Percentiles rank a stretch among this genome's conserved stretches.
Evolutionary conservation across 306 rosid genomes (phyloP).

Genomic region (Lupinus albus): DNA sequence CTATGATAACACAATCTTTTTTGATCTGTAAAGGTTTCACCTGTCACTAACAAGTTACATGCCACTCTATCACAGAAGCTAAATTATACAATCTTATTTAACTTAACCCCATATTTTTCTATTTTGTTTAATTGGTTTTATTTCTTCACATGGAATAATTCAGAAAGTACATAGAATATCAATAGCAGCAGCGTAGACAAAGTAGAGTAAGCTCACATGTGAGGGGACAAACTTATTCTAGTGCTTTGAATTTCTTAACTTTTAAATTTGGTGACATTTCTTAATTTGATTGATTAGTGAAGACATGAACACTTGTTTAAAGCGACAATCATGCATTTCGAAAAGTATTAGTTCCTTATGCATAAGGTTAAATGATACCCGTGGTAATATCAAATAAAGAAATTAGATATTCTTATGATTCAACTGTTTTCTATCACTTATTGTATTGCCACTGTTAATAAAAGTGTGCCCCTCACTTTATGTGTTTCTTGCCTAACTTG

Average conservation of each 20-base stretch:
- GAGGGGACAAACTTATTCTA: slow-evolving; percentile 36
- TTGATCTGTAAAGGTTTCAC: slow-evolving; percentile 31
- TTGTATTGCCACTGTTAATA: slow-evolving; percentile 16
- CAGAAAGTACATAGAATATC: slow-evolving; percentile 32
- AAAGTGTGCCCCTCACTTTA: slow-evolving; percentile 17
- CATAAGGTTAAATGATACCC: too few species aligned
- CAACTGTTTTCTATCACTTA: neutral
- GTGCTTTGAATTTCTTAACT: neutral
- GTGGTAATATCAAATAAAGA: too few species aligned
- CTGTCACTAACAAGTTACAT: slow-evolving; percentile 27
- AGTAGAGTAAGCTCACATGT: slow-evolving; percentile 38
- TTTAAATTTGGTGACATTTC: too few species aligned
- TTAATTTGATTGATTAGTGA: too few species aligned
- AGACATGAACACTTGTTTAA: too few species aligned
- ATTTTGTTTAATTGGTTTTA: slow-evolving; percentile 15
- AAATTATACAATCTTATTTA: slow-evolving; percentile 22
- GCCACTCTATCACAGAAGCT: slow-evolving; percentile 23
- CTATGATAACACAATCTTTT: slow-evolving; percentile 43
- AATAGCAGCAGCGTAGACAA: slow-evolving; percentile 28
- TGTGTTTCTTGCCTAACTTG: slow-evolving; percentile 17
- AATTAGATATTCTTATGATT: neutral
- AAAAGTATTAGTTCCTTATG: too few species aligned
- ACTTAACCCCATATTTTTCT: neutral
- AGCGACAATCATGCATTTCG: too few species aligned
- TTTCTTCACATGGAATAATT: slow-evolving; percentile 28